Conservation (phyloP, 768 basidiomycete species). For the Pleurotus giganteus region DNA sequence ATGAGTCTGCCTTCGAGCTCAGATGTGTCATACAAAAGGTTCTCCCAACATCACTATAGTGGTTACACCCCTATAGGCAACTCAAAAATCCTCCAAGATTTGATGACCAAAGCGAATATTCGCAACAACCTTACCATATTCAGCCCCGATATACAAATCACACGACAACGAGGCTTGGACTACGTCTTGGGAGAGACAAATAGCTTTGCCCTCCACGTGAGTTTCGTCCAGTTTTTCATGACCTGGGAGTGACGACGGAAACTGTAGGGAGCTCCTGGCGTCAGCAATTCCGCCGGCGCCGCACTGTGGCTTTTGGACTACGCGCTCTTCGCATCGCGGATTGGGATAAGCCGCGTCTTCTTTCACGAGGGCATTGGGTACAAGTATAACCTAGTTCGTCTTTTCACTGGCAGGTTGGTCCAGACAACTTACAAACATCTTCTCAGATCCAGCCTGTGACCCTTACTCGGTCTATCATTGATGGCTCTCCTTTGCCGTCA, state of each 20-base stretch:
- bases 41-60: conserved; percentile 59
- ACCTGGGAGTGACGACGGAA: neutral
- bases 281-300: conserved; percentile 67
- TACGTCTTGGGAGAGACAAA: conserved; percentile 68
- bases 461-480: conserved; percentile 54
- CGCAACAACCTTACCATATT: conserved; percentile 56
- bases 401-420: neutral
- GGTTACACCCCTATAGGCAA: conserved; percentile 50
- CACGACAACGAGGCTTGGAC: conserved; percentile 40
- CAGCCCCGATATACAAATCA: conserved; percentile 51
- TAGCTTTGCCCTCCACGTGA: conserved; percentile 44
- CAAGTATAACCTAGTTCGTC: conserved; percentile 62
- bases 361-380: conserved; percentile 71
- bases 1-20: neutral
- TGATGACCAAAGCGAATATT: conserved; percentile 62
- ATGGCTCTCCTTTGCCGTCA: conserved; percentile 47
- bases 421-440: neutral
- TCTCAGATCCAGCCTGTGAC: conserved; percentile 61
- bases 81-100: conserved; percentile 51
- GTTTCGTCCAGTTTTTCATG: neutral
- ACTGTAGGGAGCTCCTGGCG: conserved; percentile 47
- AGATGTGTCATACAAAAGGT: conserved; percentile 29
- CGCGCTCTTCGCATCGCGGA: conserved; percentile 53
- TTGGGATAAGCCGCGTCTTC: conserved; percentile 52
- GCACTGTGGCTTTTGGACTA: conserved; percentile 71